Conservation (phyloP, 306 rosid species). For the Cercis canadensis region DNA sequence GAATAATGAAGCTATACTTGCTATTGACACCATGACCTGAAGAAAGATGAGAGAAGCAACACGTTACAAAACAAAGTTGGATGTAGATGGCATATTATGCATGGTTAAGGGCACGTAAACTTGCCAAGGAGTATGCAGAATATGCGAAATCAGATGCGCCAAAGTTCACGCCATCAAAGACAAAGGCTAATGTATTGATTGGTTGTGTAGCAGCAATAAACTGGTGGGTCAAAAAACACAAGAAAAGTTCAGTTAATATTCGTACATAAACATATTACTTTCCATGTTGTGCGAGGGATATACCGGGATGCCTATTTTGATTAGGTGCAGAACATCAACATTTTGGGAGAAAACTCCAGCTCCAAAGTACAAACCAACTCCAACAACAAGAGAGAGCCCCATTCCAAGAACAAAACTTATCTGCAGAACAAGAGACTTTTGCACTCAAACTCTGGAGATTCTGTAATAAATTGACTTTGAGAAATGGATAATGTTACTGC, state of each 20-base stretch:
- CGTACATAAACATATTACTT: background rate
- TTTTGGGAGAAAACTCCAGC: conserved; percentile 76
- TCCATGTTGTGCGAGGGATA: background rate
- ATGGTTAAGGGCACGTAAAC: conserved; percentile 12
- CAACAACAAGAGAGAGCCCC: conserved; percentile 74
- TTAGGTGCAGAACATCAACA: conserved; percentile 71
- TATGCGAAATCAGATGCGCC: conserved; percentile 98
- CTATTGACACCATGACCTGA: conserved; percentile 79
- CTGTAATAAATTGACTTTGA: background rate
- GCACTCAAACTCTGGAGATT: background rate
- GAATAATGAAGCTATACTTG: conserved; percentile 66
- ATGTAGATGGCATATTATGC: background rate
- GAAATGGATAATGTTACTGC: background rate
- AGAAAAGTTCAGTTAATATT: conserved; percentile 1
- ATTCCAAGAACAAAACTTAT: conserved; percentile 83
- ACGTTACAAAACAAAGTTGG: background rate
- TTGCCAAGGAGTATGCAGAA: conserved; percentile 85
- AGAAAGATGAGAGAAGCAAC: background rate
- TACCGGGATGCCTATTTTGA: conserved; percentile 84
- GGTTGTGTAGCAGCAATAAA: conserved; percentile 99
- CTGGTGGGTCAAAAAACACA: conserved; percentile 46
- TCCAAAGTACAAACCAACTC: conserved; percentile 79
- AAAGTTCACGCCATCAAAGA: conserved; percentile 91
- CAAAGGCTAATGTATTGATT: conserved; percentile 83
- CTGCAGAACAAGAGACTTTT: conserved; percentile 38